Evolutionary conservation across 75 land plant genomes (phyloP).

Genomic region (Sequoiadendron giganteum): DNA sequence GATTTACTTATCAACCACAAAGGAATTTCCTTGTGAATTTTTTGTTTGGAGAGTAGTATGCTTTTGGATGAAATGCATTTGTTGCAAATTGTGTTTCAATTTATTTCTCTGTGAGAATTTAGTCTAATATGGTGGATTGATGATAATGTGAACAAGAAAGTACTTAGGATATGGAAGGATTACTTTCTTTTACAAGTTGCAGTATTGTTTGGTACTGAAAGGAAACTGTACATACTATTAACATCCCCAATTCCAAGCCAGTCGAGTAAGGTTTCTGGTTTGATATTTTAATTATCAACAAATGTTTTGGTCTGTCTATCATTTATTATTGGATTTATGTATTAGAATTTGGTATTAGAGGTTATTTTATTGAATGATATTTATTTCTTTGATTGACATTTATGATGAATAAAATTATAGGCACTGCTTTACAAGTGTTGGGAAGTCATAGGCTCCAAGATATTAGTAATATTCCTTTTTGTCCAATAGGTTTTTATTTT

Average conservation of each 20-base stretch:
- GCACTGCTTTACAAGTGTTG: slow-evolving; percentile 9
- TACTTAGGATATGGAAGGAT: background rate
- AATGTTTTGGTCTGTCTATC: background rate
- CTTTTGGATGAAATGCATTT: background rate
- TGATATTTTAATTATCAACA: background rate
- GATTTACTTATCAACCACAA: background rate
- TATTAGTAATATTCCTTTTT: slow-evolving; percentile 20
- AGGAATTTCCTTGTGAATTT: background rate
- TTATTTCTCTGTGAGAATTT: background rate
- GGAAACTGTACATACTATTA: slow-evolving; percentile 24
- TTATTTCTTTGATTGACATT: slow-evolving; percentile 1
- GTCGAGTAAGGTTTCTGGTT: background rate
- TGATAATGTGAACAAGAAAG: background rate
- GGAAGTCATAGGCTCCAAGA: slow-evolving; percentile 41
- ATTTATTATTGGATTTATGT: slow-evolving; percentile 5
- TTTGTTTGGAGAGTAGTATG: background rate
- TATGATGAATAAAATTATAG: slow-evolving; percentile 14
- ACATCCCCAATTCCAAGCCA: background rate
- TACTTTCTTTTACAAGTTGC: slow-evolving; percentile 22
- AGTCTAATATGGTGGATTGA: background rate
- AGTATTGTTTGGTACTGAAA: slow-evolving; percentile 42
- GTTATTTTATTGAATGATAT: background rate
- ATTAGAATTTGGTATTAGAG: no score
- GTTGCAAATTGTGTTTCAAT: background rate
- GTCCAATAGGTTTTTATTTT: background rate